A percentile compares a stretch with the other conserved stretches of the same genome.
These are phyloP conservation scores for Ormosia semicastrata DNA, from an alignment of 306 rosid species.

Conservation along the genomic window DNA sequence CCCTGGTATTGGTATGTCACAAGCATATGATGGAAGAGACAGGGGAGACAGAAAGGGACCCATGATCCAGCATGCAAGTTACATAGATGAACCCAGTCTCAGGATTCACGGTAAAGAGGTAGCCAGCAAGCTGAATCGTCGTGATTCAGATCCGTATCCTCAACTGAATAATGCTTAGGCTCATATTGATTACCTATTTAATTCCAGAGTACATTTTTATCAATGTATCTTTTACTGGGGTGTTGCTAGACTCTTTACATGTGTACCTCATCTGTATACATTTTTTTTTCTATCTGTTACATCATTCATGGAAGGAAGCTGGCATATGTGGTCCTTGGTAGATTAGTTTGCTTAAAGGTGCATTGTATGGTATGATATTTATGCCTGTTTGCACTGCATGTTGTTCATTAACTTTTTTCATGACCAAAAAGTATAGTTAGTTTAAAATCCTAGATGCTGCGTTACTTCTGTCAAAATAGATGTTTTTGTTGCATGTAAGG, in stretches of 20 bases:
- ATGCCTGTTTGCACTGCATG: conserved; percentile 9
- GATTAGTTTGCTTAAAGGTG: background rate
- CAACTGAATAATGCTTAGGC: background rate
- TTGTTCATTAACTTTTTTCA: conserved; percentile 6
- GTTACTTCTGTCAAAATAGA: background rate
- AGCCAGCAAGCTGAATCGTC: conserved; percentile 80
- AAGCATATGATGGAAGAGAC: conserved; percentile 84
- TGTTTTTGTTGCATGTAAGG: conserved; percentile 11
- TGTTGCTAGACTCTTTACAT: background rate
- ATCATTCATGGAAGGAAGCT: background rate
- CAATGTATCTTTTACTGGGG: background rate
- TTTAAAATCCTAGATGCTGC: background rate
- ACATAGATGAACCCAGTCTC: conserved; percentile 74
- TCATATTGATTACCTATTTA: background rate
- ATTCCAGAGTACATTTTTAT: background rate
- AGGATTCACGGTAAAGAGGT: conserved; percentile 87
- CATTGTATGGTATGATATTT: background rate
- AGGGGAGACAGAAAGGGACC: conserved; percentile 92
- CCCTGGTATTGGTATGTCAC: conserved; percentile 54
- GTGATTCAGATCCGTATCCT: conserved; percentile 93
- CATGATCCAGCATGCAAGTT: conserved; percentile 56
- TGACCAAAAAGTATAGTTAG: background rate
- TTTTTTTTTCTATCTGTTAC: background rate
- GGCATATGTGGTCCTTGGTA: background rate
- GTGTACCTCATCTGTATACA: background rate